A percentile compares a stretch with the other conserved stretches of the same genome.
Conservation (phyloP, 2,329 filamentous ascomycete genomes). For the Aspergillus sp. region DNA sequence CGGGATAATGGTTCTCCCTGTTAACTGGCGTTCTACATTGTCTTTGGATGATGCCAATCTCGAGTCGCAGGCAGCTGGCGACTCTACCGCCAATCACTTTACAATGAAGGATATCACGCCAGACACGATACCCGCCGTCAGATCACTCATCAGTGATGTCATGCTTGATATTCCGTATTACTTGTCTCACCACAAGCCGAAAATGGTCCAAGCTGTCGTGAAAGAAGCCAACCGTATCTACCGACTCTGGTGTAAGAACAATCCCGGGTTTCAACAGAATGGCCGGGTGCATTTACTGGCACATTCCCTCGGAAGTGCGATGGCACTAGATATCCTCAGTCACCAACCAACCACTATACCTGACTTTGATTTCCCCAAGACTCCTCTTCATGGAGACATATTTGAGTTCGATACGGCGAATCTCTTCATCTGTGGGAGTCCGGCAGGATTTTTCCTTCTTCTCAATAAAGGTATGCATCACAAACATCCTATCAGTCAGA, state of each 20-base stretch:
- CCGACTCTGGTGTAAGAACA: constrained; percentile 89
- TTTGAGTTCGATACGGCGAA: constrained; percentile 94
- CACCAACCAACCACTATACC: constrained; percentile 77
- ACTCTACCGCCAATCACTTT: constrained; percentile 62
- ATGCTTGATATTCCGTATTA: constrained; percentile 99
- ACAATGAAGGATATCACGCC: constrained; percentile 87
- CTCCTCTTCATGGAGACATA: constrained; percentile 50
- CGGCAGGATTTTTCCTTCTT: constrained; percentile 87
- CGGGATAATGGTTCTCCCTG: constrained; percentile 87
- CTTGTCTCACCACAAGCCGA: constrained; percentile 90
- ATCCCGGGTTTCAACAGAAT: constrained; percentile 75
- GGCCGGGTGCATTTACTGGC: constrained; percentile 90
- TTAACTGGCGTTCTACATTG: constrained; percentile 90
- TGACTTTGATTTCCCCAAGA: constrained; percentile 39
- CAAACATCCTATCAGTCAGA: neutral
- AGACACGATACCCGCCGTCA: constrained; percentile 83
- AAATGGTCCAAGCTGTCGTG: constrained; percentile 88
- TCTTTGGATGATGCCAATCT: constrained; percentile 79
- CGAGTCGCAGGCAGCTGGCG: constrained; percentile 51
- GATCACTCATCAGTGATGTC: constrained; percentile 91
- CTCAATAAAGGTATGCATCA: constrained; percentile 61
- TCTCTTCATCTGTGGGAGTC: constrained; percentile 85
- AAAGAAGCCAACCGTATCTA: constrained; percentile 95
- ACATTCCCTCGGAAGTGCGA: constrained; percentile 90
- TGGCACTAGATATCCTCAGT: constrained; percentile 89